A percentile compares a stretch with the other conserved stretches of the same genome.
phyloP scores from a whole-genome alignment of 495 filamentous ascomycete genomes.

The Penicillium psychrofluorescens region DNA sequence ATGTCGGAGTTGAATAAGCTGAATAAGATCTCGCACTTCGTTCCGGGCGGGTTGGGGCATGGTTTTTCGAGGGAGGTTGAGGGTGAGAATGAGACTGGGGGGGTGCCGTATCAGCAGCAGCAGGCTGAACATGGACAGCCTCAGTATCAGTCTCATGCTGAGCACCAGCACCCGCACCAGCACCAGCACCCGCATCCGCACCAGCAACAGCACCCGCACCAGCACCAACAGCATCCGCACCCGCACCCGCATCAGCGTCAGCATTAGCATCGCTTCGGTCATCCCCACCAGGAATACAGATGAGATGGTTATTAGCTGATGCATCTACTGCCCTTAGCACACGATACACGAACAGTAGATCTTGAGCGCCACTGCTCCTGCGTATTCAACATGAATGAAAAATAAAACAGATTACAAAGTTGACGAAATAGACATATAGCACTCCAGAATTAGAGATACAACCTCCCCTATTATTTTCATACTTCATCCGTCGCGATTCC shows the following conservation, averaged over 20 bases:
- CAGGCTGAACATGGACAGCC: slow-evolving; percentile 1
- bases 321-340: too few species aligned
- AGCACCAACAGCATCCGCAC: slow-evolving; percentile 3
- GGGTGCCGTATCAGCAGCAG: not conserved
- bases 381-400: too few species aligned
- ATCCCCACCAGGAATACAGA: slow-evolving; percentile 1
- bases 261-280: not conserved
- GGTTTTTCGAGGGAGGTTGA: slow-evolving; percentile 22
- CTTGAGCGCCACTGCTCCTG: too few species aligned
- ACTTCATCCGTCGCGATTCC: too few species aligned
- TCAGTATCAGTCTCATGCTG: slow-evolving; percentile 1
- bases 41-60: slow-evolving; percentile 36
- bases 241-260: not conserved
- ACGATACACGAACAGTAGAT: too few species aligned
- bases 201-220: not conserved
- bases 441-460: too few species aligned
- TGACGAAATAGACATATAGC: too few species aligned
- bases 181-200: slow-evolving; percentile 1
- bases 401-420: too few species aligned
- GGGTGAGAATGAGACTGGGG: slow-evolving; percentile 4
- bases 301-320: not conserved
- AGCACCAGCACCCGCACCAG: slow-evolving; percentile 1
- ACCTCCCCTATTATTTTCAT: too few species aligned
- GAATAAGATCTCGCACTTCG: slow-evolving; percentile 27
- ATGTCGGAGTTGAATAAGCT: slow-evolving; percentile 33